Percentiles rank a stretch among this genome's conserved stretches.
phyloP scores from a whole-genome alignment of 1,284 basidiomycete species.

The Thelephora terrestris region DNA sequence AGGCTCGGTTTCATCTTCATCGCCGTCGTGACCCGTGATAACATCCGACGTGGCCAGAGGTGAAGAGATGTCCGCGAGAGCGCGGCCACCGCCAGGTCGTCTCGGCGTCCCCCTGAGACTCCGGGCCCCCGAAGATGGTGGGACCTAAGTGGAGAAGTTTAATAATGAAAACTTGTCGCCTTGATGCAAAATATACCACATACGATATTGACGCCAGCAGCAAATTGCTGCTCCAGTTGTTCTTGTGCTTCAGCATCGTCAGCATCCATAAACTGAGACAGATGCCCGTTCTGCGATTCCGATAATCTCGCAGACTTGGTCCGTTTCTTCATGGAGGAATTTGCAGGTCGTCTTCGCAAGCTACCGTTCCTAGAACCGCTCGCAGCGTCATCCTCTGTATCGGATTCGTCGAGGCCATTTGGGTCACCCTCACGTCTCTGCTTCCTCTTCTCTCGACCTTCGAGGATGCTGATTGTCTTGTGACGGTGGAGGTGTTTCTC shows the following conservation, averaged over 20 bases:
- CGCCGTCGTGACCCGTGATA: conserved; percentile 16
- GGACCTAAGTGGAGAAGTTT: conserved; percentile 21
- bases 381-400: conserved; percentile 29
- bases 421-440: conserved; percentile 19
- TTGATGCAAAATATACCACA: conserved; percentile 15
- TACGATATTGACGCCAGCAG: conserved; percentile 64
- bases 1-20: conserved; percentile 43
- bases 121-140: conserved; percentile 44
- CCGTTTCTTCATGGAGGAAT: conserved; percentile 24
- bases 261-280: conserved; percentile 86
- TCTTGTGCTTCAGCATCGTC: conserved; percentile 80
- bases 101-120: conserved; percentile 59
- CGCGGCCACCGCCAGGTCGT: conserved; percentile 26
- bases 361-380: conserved; percentile 43
- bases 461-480: conserved; percentile 80
- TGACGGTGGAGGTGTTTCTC: conserved; percentile 78
- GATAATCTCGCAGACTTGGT: conserved; percentile 29
- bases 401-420: conserved; percentile 25
- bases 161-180: background rate
- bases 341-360: conserved; percentile 26
- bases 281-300: conserved; percentile 40
- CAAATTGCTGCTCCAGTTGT: conserved; percentile 76
- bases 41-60: conserved; percentile 27
- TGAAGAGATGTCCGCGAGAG: conserved; percentile 17
- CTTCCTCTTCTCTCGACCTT: conserved; percentile 47